phyloP scores from a whole-genome alignment of 2,329 filamentous ascomycete species.

The Claviceps arundinis region DNA sequence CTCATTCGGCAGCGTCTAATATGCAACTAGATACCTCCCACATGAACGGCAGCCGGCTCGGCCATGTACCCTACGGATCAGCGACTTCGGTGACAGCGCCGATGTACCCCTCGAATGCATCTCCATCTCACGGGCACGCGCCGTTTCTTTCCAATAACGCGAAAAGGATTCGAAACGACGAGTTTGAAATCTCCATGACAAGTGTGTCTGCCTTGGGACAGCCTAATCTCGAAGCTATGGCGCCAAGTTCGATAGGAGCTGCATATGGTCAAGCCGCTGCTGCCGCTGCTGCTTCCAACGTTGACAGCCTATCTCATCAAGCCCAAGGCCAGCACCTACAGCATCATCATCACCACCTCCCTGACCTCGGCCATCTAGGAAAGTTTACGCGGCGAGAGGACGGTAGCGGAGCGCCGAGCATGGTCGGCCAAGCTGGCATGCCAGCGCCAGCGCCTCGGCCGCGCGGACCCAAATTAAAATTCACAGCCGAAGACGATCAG shows the following conservation, averaged over 20 bases:
- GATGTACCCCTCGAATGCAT: constrained; percentile 36
- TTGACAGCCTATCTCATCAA: constrained; percentile 2
- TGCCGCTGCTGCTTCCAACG: constrained; percentile 10
- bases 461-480: constrained; percentile 81
- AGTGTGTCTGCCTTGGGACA: constrained; percentile 40
- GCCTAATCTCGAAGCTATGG: constrained; percentile 41
- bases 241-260: constrained; percentile 37
- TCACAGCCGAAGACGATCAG: constrained; percentile 83
- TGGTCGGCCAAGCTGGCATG: constrained; percentile 81
- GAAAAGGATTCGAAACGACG: constrained; percentile 44
- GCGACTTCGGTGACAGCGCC: constrained; percentile 36
- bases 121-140: constrained; percentile 22
- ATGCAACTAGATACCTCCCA: constrained; percentile 42
- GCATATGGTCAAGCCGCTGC: constrained; percentile 34
- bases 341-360: constrained; percentile 74
- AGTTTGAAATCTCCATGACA: constrained; percentile 41
- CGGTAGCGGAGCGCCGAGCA: constrained; percentile 56
- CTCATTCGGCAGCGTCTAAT: constrained; percentile 26
- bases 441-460: constrained; percentile 68
- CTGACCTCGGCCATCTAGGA: constrained; percentile 55
- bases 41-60: constrained; percentile 38
- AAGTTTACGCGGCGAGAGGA: constrained; percentile 54
- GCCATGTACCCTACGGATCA: constrained; percentile 38
- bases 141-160: constrained; percentile 21
- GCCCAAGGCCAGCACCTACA: constrained; percentile 28